Percentiles rank a stretch among this genome's conserved stretches.
Evolutionary conservation across 495 filamentous ascomycete species (phyloP).

Genomic region (Rostrohypoxylon terebratum): DNA sequence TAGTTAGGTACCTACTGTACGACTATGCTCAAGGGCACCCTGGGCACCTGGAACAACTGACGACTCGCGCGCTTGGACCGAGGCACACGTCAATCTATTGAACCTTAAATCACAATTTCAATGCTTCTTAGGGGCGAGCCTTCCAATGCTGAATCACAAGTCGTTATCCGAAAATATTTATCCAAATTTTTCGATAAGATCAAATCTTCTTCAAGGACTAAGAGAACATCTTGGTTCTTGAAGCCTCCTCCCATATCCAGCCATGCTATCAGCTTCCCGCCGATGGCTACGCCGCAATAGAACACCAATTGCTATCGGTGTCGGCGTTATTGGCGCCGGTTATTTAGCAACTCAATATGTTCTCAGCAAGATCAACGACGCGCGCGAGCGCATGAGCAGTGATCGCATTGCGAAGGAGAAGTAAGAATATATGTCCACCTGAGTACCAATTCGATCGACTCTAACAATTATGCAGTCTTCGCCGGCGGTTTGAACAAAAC

Average conservation of each 20-base stretch:
- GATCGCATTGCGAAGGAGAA: conserved; percentile 96
- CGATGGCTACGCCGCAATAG: conserved; percentile 93
- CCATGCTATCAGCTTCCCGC: conserved; percentile 85
- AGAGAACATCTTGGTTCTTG: conserved; percentile 12
- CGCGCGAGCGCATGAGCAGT: conserved; percentile 92
- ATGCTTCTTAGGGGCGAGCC: background rate
- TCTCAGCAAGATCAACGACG: conserved; percentile 87
- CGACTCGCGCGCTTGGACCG: conserved; percentile 38
- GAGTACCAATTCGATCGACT: background rate
- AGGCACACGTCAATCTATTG: conserved; percentile 41
- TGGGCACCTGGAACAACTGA: background rate
- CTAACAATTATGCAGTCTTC: conserved; percentile 69
- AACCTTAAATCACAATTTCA: conserved; percentile 25
- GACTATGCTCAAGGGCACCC: background rate
- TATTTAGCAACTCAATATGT: conserved; percentile 96
- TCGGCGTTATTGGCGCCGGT: conserved; percentile 86
- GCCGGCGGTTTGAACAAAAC: conserved; percentile 96
- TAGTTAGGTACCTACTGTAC: conserved; percentile 19
- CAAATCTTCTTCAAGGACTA: conserved; percentile 4
- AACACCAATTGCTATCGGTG: conserved; percentile 85
- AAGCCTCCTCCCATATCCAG: conserved; percentile 46
- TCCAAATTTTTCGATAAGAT: conserved; percentile 6
- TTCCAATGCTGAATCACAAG: conserved; percentile 20
- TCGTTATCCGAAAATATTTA: conserved; percentile 4
- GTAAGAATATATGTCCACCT: conserved; percentile 62